Percentiles rank a stretch among this genome's conserved stretches.
phyloP scores from a whole-genome alignment of 169 alveolate species.

The Hepatocystis sp. region DNA sequence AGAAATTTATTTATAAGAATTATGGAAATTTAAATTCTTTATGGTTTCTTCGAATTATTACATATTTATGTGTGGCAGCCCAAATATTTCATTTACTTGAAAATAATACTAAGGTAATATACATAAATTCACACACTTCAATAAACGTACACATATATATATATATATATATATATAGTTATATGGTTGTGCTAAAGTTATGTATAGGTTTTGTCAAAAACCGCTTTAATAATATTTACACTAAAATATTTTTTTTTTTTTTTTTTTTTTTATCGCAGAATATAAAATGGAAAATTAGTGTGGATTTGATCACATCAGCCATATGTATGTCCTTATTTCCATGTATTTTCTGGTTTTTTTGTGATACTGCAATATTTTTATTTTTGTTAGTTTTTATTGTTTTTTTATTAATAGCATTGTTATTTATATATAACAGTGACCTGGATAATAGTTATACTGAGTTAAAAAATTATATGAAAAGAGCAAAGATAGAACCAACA shows the following conservation, averaged over 20 bases:
- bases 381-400: slow-evolving; percentile 37
- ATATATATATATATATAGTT: not conserved
- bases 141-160: slow-evolving; percentile 1
- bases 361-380: slow-evolving; percentile 68
- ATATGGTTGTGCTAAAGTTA: too few relatives aligned
- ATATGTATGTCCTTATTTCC: slow-evolving; percentile 37
- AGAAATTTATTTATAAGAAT: slow-evolving; percentile 50
- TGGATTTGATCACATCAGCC: slow-evolving; percentile 13
- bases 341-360: slow-evolving; percentile 63
- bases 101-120: slow-evolving; percentile 26
- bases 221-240: too few relatives aligned
- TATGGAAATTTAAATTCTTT: slow-evolving; percentile 44
- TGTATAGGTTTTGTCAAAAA: too few relatives aligned
- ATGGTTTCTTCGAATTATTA: slow-evolving; percentile 58
- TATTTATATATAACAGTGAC: slow-evolving; percentile 44
- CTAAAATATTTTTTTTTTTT: too few relatives aligned
- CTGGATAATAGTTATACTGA: slow-evolving; percentile 47
- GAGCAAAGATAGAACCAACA: slow-evolving; percentile 53
- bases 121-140: not conserved
- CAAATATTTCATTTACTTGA: slow-evolving; percentile 30
- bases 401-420: slow-evolving; percentile 34
- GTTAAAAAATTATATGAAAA: slow-evolving; percentile 69
- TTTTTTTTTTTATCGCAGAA: too few relatives aligned
- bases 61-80: slow-evolving; percentile 16
- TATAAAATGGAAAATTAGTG: slow-evolving; percentile 33